Base-by-base conservation (phyloP, 176 grass and related monocot species). In the Zea mays region DNA sequence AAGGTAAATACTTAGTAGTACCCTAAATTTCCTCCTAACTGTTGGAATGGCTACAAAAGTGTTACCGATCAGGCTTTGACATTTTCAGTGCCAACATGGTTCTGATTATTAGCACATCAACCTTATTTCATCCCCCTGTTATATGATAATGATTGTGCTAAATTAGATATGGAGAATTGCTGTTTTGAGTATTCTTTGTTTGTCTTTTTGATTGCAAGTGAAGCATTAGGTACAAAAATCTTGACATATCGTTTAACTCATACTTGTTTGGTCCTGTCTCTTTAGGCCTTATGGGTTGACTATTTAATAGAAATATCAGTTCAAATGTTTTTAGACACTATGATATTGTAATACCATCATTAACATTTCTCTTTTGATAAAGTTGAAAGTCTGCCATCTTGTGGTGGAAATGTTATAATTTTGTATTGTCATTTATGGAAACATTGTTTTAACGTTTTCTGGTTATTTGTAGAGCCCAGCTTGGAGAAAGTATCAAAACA, bases 401-500 rank as follows among this genome's bases (percentile, higher is more conserved):
- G 4, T 80, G 60, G 16, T 84, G 12, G 8, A 69, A 69, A 52
- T 45, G 5, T 35, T 59, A 42, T 35, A 36, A 51, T 13, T 41
- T 39, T 42, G 9, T 76, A 35, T 43, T 73, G 12, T 13, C 6
- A 84, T 77, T 39, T 79, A 27, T 27, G 43, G 41, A 78, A 62
- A 11, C 40, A 83, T 33, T 82, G 83, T 16, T 7, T 74, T 44
- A 48, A 85, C 33, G 51, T 69, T 78, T 42, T 38, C 47, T 35
- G 14, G 14, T 63, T 82, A 46, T 69, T 85, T 88, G 72, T 62
- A 97, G 95, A 86, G 87, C 89, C 19, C 95, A 97, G 37, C 89
- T 97, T 70, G 95, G 95, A 27, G 95, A 97, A 89, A 93, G 91
- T 80, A 90, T 97, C 74, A 97, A 97, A 88, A 97, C 95, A 15